Evolutionary conservation across 2,329 filamentous ascomycete species (phyloP).

Genomic region (Botrytis tulipae): DNA sequence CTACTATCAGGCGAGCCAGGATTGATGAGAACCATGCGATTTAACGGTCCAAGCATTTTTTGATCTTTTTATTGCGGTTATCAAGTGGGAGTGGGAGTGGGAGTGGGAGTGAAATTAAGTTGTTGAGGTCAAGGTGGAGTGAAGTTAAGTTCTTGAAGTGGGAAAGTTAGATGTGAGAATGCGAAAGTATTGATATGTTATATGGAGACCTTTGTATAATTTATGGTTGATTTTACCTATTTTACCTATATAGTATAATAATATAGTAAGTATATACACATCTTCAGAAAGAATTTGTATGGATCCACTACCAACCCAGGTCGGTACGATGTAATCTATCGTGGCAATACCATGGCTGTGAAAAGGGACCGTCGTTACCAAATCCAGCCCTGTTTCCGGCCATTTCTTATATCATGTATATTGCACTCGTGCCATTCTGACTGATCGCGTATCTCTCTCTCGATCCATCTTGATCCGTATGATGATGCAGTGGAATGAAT

Average conservation of each 20-base stretch:
- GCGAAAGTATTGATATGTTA: fast-evolving
- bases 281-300: background rate
- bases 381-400: conserved; percentile 8
- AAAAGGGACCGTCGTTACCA: background rate
- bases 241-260: background rate
- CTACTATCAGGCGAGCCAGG: background rate
- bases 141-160: too few relatives aligned
- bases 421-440: conserved; percentile 4
- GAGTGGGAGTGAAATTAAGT: background rate
- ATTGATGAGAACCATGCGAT: background rate
- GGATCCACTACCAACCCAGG: background rate
- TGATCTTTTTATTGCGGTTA: background rate
- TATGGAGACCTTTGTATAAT: background rate
- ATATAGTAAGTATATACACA: background rate
- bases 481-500: too few relatives aligned
- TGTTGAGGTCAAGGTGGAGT: background rate
- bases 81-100: too few relatives aligned
- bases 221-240: background rate
- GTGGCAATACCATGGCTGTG: background rate
- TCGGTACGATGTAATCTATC: background rate
- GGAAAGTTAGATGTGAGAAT: background rate
- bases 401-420: background rate
- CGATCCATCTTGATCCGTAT: background rate
- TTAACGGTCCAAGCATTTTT: conserved; percentile 4
- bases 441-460: background rate